These are phyloP conservation scores for Leptosphaerulina australis DNA, from an alignment of 2,329 filamentous ascomycete species.

Conservation along the genomic window DNA sequence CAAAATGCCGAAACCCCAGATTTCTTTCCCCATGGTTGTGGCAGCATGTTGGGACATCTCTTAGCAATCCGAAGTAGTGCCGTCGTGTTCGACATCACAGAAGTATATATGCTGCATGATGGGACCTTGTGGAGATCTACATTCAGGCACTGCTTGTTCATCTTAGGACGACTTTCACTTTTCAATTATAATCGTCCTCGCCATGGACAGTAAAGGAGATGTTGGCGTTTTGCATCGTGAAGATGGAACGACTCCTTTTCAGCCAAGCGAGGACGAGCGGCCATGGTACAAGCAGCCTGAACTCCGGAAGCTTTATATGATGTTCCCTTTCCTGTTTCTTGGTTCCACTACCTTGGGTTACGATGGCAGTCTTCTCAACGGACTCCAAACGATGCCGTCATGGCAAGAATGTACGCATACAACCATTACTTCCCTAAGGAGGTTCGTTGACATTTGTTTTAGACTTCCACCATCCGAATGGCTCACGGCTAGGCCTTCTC, in stretches of 20 bases:
- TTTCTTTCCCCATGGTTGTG: constrained; percentile 9
- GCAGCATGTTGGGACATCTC: not conserved
- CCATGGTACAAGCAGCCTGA: constrained; percentile 29
- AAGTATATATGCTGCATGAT: constrained; percentile 12
- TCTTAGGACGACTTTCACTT: not conserved
- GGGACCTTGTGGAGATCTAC: constrained; percentile 1
- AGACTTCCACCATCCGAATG: constrained; percentile 51
- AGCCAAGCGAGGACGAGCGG: constrained; percentile 19
- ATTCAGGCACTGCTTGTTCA: not conserved
- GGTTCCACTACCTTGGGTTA: constrained; percentile 26
- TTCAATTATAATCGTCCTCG: not conserved
- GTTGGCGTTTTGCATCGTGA: constrained; percentile 22
- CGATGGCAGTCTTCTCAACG: constrained; percentile 28
- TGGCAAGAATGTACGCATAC: constrained; percentile 42
- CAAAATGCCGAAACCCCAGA: constrained; percentile 4
- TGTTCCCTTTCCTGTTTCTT: constrained; percentile 29
- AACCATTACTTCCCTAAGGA: constrained; percentile 25
- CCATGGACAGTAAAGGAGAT: constrained; percentile 17
- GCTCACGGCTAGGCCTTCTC: constrained; percentile 55
- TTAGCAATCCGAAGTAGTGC: not conserved
- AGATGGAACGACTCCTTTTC: constrained; percentile 8
- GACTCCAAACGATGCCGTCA: constrained; percentile 28
- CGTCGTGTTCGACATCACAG: not conserved
- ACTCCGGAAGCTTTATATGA: constrained; percentile 26
- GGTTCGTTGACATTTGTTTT: constrained; percentile 26